Base-by-base conservation (phyloP, 352 stramenopile species). In the Phytopythium sindhum region DNA sequence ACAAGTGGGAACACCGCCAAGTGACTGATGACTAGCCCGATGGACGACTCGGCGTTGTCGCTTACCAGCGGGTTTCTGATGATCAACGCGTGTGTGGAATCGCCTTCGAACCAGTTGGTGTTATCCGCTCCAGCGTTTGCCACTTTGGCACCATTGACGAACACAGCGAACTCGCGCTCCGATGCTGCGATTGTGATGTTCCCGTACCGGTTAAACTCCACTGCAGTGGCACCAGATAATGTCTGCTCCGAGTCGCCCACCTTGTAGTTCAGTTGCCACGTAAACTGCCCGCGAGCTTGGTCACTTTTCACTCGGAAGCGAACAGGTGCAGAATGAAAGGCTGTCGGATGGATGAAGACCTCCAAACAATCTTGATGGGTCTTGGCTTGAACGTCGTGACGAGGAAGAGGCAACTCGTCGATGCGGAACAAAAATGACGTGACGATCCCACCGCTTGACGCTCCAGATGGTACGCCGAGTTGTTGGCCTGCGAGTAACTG, bases 381-480 rank as follows among this genome's bases (percentile, higher is more conserved):
- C 48, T 39, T 26, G 17, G 0, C 28, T 11, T 26, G 11, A 15
- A 24, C 24, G 28, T 55, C 48, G 28, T 28, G 0, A 15, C 28
- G 48, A 45, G 57, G 33, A 10, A 23, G 8, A 26, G 7, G 35
- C 17, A 26, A 47, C 26, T 44, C 51, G 42, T 54, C 78, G 9
- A 85, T 60, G 8, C 82, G 80, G 58, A 70, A 60, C 5, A 91
- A 65, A 61, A 87, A 86, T 7, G 82, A 86, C 12, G 89, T 11
- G 19, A 69, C 37, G 14, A 67, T 59, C 4, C 60, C 53, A 1
- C 28, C 57, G 21, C 12, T 21, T 26, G 31, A 55, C 31, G 24
- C 51, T 14, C 37, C 26, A 47, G 4, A 31, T 0, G 58, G 48
- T 17, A 55, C 48, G 17, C 26, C 10, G 19, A 89, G 52, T 31